Percentiles rank a stretch among this genome's conserved stretches.
These are phyloP conservation scores for Tillandsia fasciculata DNA, from an alignment of 176 grass and related monocot genomes.

Conservation along the genomic window DNA sequence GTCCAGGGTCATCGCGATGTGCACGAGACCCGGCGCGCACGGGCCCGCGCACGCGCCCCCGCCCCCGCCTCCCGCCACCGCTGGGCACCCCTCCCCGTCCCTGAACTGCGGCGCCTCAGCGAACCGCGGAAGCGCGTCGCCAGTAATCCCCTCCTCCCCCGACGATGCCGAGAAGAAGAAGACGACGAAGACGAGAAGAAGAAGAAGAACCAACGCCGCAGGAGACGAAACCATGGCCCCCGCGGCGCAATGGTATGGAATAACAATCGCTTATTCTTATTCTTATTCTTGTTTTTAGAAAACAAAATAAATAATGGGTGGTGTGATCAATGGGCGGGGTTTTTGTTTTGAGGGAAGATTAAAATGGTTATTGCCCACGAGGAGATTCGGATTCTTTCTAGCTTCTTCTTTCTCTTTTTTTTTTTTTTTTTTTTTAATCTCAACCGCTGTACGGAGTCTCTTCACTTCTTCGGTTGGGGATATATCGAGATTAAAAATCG, in stretches of 20 bases:
- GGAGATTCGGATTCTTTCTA: not conserved
- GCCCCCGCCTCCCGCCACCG: not conserved
- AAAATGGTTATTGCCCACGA: too few relatives aligned
- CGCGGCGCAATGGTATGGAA: not conserved
- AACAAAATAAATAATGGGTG: too few relatives aligned
- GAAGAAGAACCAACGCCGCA: not conserved
- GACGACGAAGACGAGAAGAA: constrained; percentile 16
- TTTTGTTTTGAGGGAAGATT: too few relatives aligned
- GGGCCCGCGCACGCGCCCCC: constrained; percentile 13
- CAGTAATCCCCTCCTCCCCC: not conserved
- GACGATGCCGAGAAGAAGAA: constrained; percentile 4
- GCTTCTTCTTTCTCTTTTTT: not conserved
- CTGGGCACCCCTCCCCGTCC: constrained; percentile 59
- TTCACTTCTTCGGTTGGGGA: not conserved
- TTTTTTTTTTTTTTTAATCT: not conserved
- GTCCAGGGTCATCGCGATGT: constrained; percentile 98
- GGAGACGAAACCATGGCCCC: constrained; percentile 26
- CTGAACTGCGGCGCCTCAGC: constrained; percentile 79
- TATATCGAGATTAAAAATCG: not conserved
- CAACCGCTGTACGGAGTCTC: too few relatives aligned
- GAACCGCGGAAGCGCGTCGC: constrained; percentile 28
- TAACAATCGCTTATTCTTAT: not conserved
- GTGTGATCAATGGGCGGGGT: too few relatives aligned
- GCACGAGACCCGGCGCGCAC: constrained; percentile 57
- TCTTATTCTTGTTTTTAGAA: too few relatives aligned